Percentiles rank a stretch among this genome's conserved stretches.
Evolutionary conservation across 164 flowering plant genomes (phyloP).

Genomic region (Tetracentron sinense): DNA sequence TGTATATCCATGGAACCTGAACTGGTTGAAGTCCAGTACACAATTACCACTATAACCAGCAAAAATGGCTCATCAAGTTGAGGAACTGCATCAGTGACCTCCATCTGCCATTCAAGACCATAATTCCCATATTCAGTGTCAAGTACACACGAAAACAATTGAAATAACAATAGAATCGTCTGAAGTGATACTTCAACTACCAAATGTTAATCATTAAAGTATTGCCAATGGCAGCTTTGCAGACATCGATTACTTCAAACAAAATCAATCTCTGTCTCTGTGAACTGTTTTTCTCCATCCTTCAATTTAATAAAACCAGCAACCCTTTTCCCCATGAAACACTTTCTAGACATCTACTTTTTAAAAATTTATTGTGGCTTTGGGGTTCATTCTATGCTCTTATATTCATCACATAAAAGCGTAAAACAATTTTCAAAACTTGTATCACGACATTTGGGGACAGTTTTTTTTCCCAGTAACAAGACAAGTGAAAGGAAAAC

Average conservation of each 20-base stretch:
- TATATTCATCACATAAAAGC: slow-evolving; percentile 8
- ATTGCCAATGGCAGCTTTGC: slow-evolving; percentile 97
- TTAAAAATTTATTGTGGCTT: slow-evolving; percentile 15
- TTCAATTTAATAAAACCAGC: slow-evolving; percentile 54
- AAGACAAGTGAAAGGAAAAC: too few species aligned
- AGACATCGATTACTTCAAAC: slow-evolving; percentile 53
- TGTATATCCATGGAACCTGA: slow-evolving; percentile 79
- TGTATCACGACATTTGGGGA: too few species aligned
- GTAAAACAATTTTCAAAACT: not conserved
- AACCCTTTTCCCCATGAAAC: slow-evolving; percentile 21
- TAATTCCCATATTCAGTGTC: slow-evolving; percentile 19
- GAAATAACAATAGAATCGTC: slow-evolving; percentile 13
- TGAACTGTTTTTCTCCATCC: slow-evolving; percentile 58
- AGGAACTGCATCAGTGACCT: slow-evolving; percentile 82
- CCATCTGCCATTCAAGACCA: slow-evolving; percentile 69
- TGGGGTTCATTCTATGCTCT: slow-evolving; percentile 21
- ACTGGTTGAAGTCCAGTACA: slow-evolving; percentile 93
- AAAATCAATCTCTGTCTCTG: slow-evolving; percentile 58
- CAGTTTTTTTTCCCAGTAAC: too few species aligned
- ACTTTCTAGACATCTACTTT: slow-evolving; percentile 25
- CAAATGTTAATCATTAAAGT: slow-evolving; percentile 53
- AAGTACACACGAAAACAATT: slow-evolving; percentile 7
- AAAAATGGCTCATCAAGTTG: slow-evolving; percentile 91
- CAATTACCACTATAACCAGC: slow-evolving; percentile 99
- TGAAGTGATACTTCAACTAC: slow-evolving; percentile 41